Conservation (phyloP, 1,139 yeast species). For the Saccharomycopsis hybrid region DNA sequence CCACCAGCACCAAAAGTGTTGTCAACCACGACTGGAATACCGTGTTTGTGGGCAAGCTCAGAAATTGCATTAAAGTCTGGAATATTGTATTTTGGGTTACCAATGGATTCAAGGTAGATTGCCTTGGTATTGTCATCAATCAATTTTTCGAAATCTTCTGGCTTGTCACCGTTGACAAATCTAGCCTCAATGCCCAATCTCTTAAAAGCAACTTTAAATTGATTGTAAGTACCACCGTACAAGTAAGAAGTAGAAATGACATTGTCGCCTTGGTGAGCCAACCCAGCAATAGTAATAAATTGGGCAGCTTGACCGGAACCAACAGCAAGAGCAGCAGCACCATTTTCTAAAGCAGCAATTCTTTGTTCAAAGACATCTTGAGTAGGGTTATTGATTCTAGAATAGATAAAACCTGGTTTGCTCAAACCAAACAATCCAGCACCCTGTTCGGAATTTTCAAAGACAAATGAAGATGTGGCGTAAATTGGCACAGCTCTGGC, state of each 20-base stretch:
- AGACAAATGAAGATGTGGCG: slow-evolving; percentile 80
- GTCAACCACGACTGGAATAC: slow-evolving; percentile 89
- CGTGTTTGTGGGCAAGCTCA: slow-evolving; percentile 77
- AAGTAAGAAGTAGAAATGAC: slow-evolving; percentile 80
- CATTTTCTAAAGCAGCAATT: slow-evolving; percentile 88
- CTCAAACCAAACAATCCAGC: slow-evolving; percentile 84
- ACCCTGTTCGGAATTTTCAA: slow-evolving; percentile 84
- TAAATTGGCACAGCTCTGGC: slow-evolving; percentile 93
- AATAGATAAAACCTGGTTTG: slow-evolving; percentile 77
- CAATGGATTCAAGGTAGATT: slow-evolving; percentile 82
- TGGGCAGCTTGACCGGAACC: slow-evolving; percentile 97
- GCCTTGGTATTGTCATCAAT: slow-evolving; percentile 88
- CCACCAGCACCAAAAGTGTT: slow-evolving; percentile 99
- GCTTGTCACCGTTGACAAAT: slow-evolving; percentile 73
- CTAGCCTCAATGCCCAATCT: slow-evolving; percentile 79
- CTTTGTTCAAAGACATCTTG: slow-evolving; percentile 85
- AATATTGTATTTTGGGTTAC: slow-evolving; percentile 88
- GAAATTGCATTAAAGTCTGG: slow-evolving; percentile 82
- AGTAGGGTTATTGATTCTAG: slow-evolving; percentile 91
- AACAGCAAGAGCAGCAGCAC: slow-evolving; percentile 85
- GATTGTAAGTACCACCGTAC: slow-evolving; percentile 96
- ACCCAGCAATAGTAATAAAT: slow-evolving; percentile 71
- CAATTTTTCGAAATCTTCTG: slow-evolving; percentile 61
- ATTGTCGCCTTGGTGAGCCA: slow-evolving; percentile 87
- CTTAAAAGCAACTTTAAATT: slow-evolving; percentile 86